Base-by-base conservation (phyloP, 2,329 filamentous ascomycete species). In the Cladophialophora exuberans region DNA sequence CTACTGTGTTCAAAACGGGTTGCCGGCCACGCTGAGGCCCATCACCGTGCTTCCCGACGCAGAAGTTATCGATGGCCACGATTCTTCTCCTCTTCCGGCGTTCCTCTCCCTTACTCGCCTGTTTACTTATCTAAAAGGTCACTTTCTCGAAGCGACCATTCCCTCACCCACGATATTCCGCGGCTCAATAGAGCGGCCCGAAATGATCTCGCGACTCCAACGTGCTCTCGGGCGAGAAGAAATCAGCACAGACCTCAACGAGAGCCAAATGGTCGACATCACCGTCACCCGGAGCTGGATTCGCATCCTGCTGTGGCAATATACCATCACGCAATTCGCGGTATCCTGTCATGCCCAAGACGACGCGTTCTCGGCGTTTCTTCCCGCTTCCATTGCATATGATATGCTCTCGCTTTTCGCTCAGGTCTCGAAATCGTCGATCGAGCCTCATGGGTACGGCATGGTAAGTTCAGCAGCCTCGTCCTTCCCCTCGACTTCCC, bases 251-350 rank as follows among this genome's bases (percentile, higher is more conserved):
- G 46, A 45, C 3, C 30, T 52, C 3, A 22, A 45, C 22, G 39
- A 52, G 28, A 35, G 39, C 9, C 49, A 52, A 17, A 35, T 10
- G 15, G 41, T 52, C 9, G 49, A 52, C 15, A 26, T 52, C 9
- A 9, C 45, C 1, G 36, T 33, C 15, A 52, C 49, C n/a, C 39
- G 39, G 26, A 43, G 45, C 23, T 52, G 49, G 49, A 43, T 52
- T 17, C 49, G 49, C 10, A 45, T 52, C 15, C 39, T 52, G 17
- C 25, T 45, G 10, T 52, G 49, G 49, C 49, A 52, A 22, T 52
- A 45, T 30, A 52, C 30, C 13, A 52, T 52, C 18, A 30, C 30
- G 15, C 46, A 41, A 9, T 49, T 49, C 33, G 18, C 28, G 46
- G 46, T 49, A 6, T 49, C 35, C 4, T 49, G 46, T 33, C 46